Evolutionary conservation across 116 monocot species (phyloP), one percentile per base, ranked within the genome.

Genomic region (Papilionanthe hybrid): DNA sequence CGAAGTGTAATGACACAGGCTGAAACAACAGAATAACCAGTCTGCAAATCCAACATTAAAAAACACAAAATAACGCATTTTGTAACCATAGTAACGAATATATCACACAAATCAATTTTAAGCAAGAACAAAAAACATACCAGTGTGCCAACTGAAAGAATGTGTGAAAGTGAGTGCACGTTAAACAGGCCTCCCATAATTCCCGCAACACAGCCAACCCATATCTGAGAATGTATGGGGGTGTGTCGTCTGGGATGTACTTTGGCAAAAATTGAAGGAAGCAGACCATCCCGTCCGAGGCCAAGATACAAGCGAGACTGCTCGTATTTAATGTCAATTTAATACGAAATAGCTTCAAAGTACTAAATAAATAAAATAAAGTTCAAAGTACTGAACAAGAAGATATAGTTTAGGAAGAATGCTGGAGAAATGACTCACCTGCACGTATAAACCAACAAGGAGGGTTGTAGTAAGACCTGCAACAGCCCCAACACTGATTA

Each of bases 251-350:
- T 84, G 22, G 86, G 88, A 63, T 98, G 94, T 29, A 98, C 93
- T 85, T 88, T 90, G 20, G 98, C 89, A 80, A 94, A 98, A 81
- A 94, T 20, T 30, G 86, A 84, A 75, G 98, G 98, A 53, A 98
- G 83, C 72, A 98, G 83, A 75, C 98, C 98, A 90, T 98, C 98
- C 81, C 98, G 91, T 91, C 92, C 94, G 82, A 98, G 92, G 17
- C 98, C 98, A 82, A 98, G 94, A 87, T 98, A 98, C 77, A 98
- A 89, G 48, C 98, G 94, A 71, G 98, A 98, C 98, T 98, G 87
- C 11, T 79, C 13, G 85, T 28, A 27, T 30, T 73, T 73, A 73
- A 44, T 73, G 73, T 18, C 20, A 19, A 73, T 7, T 73, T 44
- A 44, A 20, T 42, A 41, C 5, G 22, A 44, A n/a, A 43, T 43